Evolutionary conservation across 2,329 filamentous ascomycete genomes (phyloP), one percentile per base, ranked within the genome.

Genomic region (Aspergillus melleus): DNA sequence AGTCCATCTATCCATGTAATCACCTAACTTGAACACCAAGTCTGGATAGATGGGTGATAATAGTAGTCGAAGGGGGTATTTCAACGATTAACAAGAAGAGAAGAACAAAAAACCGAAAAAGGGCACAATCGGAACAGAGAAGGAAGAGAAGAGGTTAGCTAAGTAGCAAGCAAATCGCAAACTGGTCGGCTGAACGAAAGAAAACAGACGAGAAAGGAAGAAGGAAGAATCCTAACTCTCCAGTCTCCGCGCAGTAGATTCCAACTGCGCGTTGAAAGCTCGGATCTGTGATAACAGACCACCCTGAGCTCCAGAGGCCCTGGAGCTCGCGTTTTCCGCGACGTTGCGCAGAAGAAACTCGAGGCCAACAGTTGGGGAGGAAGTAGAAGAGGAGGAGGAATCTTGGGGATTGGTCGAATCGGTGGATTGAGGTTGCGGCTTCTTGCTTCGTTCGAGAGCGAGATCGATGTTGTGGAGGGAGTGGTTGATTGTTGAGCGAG

Each of bases 301-400:
- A 5, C 78, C 78, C 14, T 75, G 70, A 14, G 72, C 68, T 22
- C 74, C 74, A 22, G 74, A 72, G 9, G 72, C 76, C 1, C 62
- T 66, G 42, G 72, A 74, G 64, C 78, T 80, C 29, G 80, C 77
- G 44, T 74, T 70, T 50, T 75, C 71, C 20, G 75, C 76, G 14
- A 79, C 72, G 16, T 66, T 76, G 51, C 77, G 77, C 42, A 81
- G 70, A 55, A 77, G 69, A 58, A 77, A 79, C 57, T 81, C 78
- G 8, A 80, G 66, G 12, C 77, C 76, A 2, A 68, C 69, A 36
- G 74, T 66, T 22, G 70, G 68, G 49, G 68, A 57, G 26, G 26
- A 29, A 29, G 26, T 29, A 1, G 58, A 36, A 26, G 63, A 52
- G 51, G 57, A 32, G 51, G 57, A 32, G 19, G 51, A 62, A 52